These are phyloP conservation scores for Rhodotorula sp. DNA, from an alignment of 1,284 basidiomycete genomes.

Conservation along the genomic window DNA sequence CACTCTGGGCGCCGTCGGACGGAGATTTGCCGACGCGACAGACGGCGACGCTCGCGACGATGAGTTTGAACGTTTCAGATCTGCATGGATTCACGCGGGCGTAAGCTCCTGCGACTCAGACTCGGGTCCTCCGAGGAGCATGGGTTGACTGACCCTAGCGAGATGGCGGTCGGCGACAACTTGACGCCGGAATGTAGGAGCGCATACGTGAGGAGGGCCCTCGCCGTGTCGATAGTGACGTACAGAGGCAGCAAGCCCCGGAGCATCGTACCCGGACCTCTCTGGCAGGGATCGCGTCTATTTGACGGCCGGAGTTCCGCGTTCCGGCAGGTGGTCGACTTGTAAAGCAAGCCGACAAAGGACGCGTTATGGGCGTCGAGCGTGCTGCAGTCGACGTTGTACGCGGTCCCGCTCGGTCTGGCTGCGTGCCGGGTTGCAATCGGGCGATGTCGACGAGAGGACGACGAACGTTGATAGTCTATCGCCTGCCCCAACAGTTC, in stretches of 20 bases:
- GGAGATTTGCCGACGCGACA: not conserved
- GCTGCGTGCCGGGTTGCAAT: no score
- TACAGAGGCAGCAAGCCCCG: slow-evolving; percentile 5
- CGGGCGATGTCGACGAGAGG: no score
- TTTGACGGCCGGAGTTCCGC: no score
- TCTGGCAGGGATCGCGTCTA: no score
- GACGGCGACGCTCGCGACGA: not conserved
- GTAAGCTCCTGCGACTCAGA: not conserved
- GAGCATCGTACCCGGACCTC: no score
- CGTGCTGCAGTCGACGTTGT: no score
- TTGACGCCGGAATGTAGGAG: not conserved
- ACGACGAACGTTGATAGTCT: no score
- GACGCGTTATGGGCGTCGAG: no score
- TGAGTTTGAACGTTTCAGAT: slow-evolving; percentile 6
- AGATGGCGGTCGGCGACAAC: not conserved
- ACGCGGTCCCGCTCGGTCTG: no score
- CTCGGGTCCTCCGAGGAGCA: not conserved
- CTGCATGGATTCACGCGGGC: not conserved
- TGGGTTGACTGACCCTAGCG: not conserved
- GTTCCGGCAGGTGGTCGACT: no score
- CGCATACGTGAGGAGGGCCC: slow-evolving; percentile 12
- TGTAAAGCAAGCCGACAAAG: no score
- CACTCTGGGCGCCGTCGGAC: not conserved
- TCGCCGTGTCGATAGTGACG: slow-evolving; percentile 10
- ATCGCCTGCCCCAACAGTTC: no score